phyloP scores from a whole-genome alignment of 345 rosid genomes.

The Gossypium longicalyx region DNA sequence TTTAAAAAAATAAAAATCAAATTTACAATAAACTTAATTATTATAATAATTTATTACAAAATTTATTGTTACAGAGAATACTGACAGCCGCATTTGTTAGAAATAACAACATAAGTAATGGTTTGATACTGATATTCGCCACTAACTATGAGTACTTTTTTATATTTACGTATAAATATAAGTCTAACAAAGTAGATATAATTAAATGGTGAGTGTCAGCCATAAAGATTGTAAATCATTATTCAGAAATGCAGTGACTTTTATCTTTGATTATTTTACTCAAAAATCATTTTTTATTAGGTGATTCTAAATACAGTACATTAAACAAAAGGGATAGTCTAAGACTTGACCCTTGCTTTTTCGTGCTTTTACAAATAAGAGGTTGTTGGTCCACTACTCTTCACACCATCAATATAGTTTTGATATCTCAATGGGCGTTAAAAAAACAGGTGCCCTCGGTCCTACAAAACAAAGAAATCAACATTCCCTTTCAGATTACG shows the following conservation, averaged over 20 bases:
- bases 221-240: not conserved
- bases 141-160: not conserved
- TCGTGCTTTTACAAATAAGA: not conserved
- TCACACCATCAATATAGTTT: slow-evolving; percentile 6
- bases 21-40: no score
- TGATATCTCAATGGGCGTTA: slow-evolving; percentile 14
- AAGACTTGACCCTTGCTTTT: not conserved
- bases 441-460: not conserved
- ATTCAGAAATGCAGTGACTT: not conserved
- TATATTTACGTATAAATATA: not conserved
- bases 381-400: not conserved
- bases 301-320: not conserved
- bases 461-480: slow-evolving; percentile 11
- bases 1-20: no score
- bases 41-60: no score
- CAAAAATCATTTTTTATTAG: not conserved
- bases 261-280: not conserved
- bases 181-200: not conserved
- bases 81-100: not conserved
- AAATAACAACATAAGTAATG: not conserved
- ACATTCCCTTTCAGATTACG: not conserved
- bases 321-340: not conserved
- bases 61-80: not conserved
- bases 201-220: not conserved
- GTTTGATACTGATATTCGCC: slow-evolving; percentile 11